phyloP scores from a whole-genome alignment of 805 yeast genomes.

The Wickerhamomyces bovis region DNA sequence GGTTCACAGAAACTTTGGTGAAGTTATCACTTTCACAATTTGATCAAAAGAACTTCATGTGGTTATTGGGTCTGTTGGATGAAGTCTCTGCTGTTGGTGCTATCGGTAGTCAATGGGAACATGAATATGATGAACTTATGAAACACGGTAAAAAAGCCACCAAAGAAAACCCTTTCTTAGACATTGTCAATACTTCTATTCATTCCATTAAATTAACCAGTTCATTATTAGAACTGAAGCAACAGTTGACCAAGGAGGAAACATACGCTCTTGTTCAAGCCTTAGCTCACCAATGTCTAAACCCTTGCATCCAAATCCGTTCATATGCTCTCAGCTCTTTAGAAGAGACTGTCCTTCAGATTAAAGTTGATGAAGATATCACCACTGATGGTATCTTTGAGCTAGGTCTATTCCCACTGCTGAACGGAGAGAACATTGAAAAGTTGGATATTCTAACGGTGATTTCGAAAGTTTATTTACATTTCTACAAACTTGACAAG shows the following conservation, averaged over 20 bases:
- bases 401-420: conserved; percentile 67
- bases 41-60: conserved; percentile 49
- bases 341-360: conserved; percentile 38
- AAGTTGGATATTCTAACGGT: conserved; percentile 65
- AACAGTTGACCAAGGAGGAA: conserved; percentile 27
- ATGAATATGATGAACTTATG: conserved; percentile 43
- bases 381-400: conserved; percentile 58
- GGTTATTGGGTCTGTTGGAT: conserved; percentile 64
- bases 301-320: conserved; percentile 78
- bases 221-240: conserved; percentile 37
- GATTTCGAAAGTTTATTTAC: conserved; percentile 43
- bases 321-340: conserved; percentile 56
- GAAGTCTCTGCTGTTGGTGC: conserved; percentile 81
- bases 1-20: conserved; percentile 39
- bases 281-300: conserved; percentile 81
- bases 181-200: conserved; percentile 51
- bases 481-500: conserved; percentile 33
- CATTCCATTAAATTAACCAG: conserved; percentile 58
- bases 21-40: conserved; percentile 19
- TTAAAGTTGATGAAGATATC: conserved; percentile 30
- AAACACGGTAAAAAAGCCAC: conserved; percentile 39
- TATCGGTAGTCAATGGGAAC: conserved; percentile 70
- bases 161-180: conserved; percentile 44
- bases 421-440: conserved; percentile 52
- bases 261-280: conserved; percentile 66